These are phyloP conservation scores for Leptographium galeiforme DNA, from an alignment of 2,329 filamentous ascomycete species.

Conservation along the genomic window DNA sequence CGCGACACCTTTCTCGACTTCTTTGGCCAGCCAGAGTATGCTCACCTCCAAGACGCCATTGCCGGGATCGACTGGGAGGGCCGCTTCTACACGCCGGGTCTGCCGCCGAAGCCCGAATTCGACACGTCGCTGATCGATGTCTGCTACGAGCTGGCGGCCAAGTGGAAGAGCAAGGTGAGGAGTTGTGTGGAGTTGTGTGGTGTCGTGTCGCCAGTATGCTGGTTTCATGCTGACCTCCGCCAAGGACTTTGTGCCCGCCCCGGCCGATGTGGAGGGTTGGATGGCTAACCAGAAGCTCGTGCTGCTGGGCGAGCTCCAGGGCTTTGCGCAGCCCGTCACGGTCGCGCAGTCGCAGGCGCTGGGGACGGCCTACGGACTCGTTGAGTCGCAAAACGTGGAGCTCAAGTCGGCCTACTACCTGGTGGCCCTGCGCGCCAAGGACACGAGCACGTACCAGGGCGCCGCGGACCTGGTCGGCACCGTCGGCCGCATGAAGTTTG, in stretches of 20 bases:
- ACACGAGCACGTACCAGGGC: constrained; percentile 53
- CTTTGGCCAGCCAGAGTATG: constrained; percentile 55
- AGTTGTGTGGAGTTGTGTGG: too few relatives aligned
- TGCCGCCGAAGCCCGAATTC: constrained; percentile 82
- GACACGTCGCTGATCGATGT: constrained; percentile 77
- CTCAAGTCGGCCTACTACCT: constrained; percentile 68
- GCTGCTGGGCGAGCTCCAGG: constrained; percentile 70
- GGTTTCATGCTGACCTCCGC: constrained; percentile 6
- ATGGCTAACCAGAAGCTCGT: constrained; percentile 82
- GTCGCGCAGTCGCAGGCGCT: constrained; percentile 55
- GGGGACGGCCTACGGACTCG: constrained; percentile 61
- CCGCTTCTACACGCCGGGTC: constrained; percentile 77
- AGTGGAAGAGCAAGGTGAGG: constrained; percentile 56
- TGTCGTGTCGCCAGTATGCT: too few relatives aligned
- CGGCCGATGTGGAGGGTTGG: constrained; percentile 59
- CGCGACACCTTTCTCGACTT: constrained; percentile 77
- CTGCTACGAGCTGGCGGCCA: constrained; percentile 68
- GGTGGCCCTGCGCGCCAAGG: constrained; percentile 63
- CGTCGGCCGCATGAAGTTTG: constrained; percentile 95
- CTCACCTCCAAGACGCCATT: constrained; percentile 49
- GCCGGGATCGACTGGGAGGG: constrained; percentile 74
- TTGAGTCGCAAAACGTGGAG: constrained; percentile 72
- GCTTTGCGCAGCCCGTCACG: constrained; percentile 49
- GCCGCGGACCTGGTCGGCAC: constrained; percentile 62
- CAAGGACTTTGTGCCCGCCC: constrained; percentile 45